Evolutionary conservation across 768 basidiomycete genomes (phyloP), one percentile per base, ranked within the genome.

Genomic region (Phaeolepiota aurea): DNA sequence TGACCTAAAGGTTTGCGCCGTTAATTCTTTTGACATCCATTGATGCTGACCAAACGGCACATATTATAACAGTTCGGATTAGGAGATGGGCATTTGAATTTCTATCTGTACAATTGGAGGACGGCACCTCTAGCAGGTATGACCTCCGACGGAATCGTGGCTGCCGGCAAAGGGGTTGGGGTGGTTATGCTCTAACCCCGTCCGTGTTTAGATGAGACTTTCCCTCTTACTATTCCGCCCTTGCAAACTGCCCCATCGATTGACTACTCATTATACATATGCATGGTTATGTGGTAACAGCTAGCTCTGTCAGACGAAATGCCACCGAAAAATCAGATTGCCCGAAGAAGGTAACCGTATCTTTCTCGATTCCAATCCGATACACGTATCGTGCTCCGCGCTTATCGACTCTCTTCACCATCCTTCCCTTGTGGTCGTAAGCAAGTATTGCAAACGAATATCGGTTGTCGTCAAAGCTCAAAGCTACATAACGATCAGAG

Each of bases 91-190:
- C 75, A 83, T 58, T 71, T 99, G 39, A 88, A 93, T 59, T 94
- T 78, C 57, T 93, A 93, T 57, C 58, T 93, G 43, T 97, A 96
- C 66, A 99, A 99, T 61, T 99, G 92, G 89, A 74, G 85, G 44
- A 93, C 90, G 10, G 64, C 77, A 11, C 72, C 78, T 2, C 64
- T 98, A 42, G 79, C 88, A 28, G 93, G 94, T 33, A 57, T 85
- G 54, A 66, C 63, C 23, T 47, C 68, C 10, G 64, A 71, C n/a
- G 76, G 60, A 1, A 72, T 54, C 23, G 61, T 68, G 11, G 57
- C 69, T n/a, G 68, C 77, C n/a, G 88, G 88, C 32, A 74, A 66
- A 55, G 92, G 89, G 3, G 73, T 98, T 38, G 92, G 89, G 2
- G 80, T 98, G 13, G 92, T 97, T 28, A 98, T 98, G 94, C 71